A percentile compares a stretch with the other conserved stretches of the same genome.
These are phyloP conservation scores for Pueraria montana DNA, from an alignment of 306 rosid genomes.

Conservation along the genomic window DNA sequence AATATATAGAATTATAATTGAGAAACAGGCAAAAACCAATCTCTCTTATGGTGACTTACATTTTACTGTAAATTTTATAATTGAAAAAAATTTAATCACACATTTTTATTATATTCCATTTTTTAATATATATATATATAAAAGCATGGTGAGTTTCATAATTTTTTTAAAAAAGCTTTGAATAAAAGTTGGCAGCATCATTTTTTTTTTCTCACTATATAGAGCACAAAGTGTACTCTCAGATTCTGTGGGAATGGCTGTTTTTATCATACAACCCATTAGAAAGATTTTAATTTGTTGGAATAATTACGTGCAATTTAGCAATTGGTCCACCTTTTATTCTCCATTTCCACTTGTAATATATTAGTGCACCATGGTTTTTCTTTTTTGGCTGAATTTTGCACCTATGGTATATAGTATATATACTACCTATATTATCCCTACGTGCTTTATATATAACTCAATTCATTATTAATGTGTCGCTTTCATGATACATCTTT, in stretches of 20 bases:
- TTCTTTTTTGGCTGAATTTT: too few relatives aligned
- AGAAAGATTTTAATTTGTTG: not conserved
- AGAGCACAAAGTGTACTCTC: not conserved
- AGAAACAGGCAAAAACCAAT: too few relatives aligned
- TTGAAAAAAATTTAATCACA: too few relatives aligned
- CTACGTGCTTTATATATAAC: not conserved
- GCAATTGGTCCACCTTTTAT: not conserved
- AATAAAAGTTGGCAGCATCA: too few relatives aligned
- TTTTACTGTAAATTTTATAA: too few relatives aligned
- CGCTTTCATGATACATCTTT: conserved; percentile 41
- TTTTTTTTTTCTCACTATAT: too few relatives aligned
- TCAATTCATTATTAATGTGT: not conserved
- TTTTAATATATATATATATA: too few relatives aligned
- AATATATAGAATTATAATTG: too few relatives aligned
- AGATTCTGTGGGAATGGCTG: not conserved
- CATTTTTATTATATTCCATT: too few relatives aligned
- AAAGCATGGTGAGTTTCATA: too few relatives aligned
- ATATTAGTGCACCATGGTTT: not conserved
- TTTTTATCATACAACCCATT: not conserved
- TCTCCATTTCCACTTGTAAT: not conserved
- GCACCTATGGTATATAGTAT: not conserved
- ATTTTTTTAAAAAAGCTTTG: too few relatives aligned
- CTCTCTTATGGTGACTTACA: too few relatives aligned
- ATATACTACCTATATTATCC: not conserved
- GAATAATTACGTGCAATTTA: not conserved